phyloP scores from a whole-genome alignment of 2,329 filamentous ascomycete genomes.

The Colletotrichum australisinense region DNA sequence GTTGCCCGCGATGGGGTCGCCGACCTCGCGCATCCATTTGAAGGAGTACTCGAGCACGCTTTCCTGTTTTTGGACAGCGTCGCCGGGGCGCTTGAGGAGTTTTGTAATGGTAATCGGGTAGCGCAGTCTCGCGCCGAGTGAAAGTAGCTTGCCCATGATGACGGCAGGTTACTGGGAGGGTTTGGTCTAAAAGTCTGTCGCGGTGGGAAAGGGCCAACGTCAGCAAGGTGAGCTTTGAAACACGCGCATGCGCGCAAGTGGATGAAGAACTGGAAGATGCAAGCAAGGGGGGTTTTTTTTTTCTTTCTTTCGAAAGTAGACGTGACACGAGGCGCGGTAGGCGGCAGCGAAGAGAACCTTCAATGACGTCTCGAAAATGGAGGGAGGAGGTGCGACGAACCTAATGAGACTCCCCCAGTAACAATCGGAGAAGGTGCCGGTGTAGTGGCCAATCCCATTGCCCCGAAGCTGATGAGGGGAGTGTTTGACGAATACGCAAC shows the following conservation, averaged over 20 bases:
- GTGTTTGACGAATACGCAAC: constrained; percentile 12
- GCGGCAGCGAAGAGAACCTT: background rate
- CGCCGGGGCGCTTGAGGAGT: constrained; percentile 80
- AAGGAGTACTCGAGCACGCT: constrained; percentile 90
- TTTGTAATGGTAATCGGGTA: constrained; percentile 95
- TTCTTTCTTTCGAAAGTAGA: too few relatives aligned
- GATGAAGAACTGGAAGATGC: background rate
- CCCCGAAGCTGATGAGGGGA: constrained; percentile 21
- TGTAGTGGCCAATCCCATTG: constrained; percentile 36
- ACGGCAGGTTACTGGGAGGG: constrained; percentile 17
- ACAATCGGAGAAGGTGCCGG: constrained; percentile 25
- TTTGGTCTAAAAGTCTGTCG: constrained; percentile 12
- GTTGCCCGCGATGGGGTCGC: constrained; percentile 71
- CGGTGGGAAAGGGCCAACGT: background rate
- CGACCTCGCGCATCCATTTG: constrained; percentile 80
- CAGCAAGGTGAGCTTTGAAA: constrained; percentile 1
- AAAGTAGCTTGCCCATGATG: constrained; percentile 60
- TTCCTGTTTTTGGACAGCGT: constrained; percentile 80
- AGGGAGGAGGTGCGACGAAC: constrained; percentile 20
- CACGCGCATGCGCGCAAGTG: background rate
- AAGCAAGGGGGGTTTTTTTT: background rate
- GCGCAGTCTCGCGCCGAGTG: constrained; percentile 74
- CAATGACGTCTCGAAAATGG: background rate
- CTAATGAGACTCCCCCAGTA: constrained; percentile 31
- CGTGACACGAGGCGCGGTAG: background rate